phyloP scores from a whole-genome alignment of 2,329 filamentous ascomycete genomes.

The Lecanosticta acicola region DNA sequence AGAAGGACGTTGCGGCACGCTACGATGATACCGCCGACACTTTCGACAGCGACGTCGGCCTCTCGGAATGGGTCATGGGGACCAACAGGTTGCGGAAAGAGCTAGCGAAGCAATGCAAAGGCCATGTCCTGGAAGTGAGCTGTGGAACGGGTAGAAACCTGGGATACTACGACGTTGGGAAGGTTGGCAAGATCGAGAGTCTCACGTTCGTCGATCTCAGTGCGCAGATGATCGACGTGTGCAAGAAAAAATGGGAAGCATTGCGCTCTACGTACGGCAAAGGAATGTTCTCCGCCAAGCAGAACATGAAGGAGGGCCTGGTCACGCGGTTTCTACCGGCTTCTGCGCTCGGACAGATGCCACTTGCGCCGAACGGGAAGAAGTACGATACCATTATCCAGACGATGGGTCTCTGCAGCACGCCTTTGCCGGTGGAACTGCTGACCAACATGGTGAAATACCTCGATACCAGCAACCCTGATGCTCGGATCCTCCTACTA shows the following conservation, averaged over 20 bases:
- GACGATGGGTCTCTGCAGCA: constrained; percentile 49
- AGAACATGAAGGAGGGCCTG: constrained; percentile 19
- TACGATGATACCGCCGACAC: constrained; percentile 42
- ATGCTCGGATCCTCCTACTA: constrained; percentile 43
- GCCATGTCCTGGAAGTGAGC: constrained; percentile 46
- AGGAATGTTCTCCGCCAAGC: constrained; percentile 4
- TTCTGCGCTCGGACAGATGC: constrained; percentile 41
- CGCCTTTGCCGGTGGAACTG: constrained; percentile 40
- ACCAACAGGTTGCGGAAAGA: constrained; percentile 37
- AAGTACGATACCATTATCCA: constrained; percentile 48
- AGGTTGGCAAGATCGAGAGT: constrained; percentile 32
- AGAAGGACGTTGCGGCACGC: constrained; percentile 40
- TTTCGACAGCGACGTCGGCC: constrained; percentile 45
- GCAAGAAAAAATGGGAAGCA: constrained; percentile 45
- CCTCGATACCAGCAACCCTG: constrained; percentile 37
- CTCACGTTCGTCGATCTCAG: constrained; percentile 46
- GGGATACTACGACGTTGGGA: constrained; percentile 36
- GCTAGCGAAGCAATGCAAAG: constrained; percentile 37
- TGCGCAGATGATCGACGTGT: constrained; percentile 44
- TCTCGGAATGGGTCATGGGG: constrained; percentile 40
- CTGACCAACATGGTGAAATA: constrained; percentile 40
- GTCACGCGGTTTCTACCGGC: constrained; percentile 38
- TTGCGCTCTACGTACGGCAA: constrained; percentile 23
- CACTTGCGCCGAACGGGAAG: constrained; percentile 34
- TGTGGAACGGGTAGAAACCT: constrained; percentile 47